Base-by-base conservation (phyloP, 2,329 filamentous ascomycete species). In the Fonsecaea multimorphosa region DNA sequence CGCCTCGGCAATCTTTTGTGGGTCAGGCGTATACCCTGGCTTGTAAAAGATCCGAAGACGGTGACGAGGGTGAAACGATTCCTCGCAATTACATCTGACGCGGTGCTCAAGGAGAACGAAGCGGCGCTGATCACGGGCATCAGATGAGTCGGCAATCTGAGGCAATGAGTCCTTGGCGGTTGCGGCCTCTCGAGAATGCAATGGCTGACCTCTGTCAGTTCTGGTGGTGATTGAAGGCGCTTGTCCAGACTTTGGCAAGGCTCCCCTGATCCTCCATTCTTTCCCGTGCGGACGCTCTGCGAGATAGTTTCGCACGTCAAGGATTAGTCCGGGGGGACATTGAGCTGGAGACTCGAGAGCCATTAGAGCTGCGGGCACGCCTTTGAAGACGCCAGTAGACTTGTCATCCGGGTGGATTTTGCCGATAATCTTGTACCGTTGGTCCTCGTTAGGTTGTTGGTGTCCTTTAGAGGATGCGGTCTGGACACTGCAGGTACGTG, bases 81-180 rank as follows among this genome's bases (percentile, higher is more conserved):
- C 31, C 22, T 60, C 57, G 44, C 57, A 60, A n/a, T 52, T 27
- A 29, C 57, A 60, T 12, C 57, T 16, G 57, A 27, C 32, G n/a
- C 49, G 24, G 16, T 44, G 57, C 46, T 52, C 16, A 29, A 60
- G 32, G 34, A 52, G 31, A 32, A 60, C 57, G 44, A 52, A 38
- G 44, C 49, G 44, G 4, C n/a, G 40, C 29, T 46, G 40, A 46
- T 24, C 40, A 19, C 9, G n/a, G 19, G 40, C 8, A 46, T 46
- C 40, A 11, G 40, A 19, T 22, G 19, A 14, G 5, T 7, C 19
- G 9, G 4, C 2, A 9, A 7, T 19, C n/a, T 22, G n/a, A 24
- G n/a, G 19, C 40, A 7, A 9, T n/a, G 40, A 46, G 40, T 11
- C n/a, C 4, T 24, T 24, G 40, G n/a, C 5, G 19, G 7, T 24